These are phyloP conservation scores for Leccinum variicolor DNA, from an alignment of 768 basidiomycete genomes.

Conservation along the genomic window DNA sequence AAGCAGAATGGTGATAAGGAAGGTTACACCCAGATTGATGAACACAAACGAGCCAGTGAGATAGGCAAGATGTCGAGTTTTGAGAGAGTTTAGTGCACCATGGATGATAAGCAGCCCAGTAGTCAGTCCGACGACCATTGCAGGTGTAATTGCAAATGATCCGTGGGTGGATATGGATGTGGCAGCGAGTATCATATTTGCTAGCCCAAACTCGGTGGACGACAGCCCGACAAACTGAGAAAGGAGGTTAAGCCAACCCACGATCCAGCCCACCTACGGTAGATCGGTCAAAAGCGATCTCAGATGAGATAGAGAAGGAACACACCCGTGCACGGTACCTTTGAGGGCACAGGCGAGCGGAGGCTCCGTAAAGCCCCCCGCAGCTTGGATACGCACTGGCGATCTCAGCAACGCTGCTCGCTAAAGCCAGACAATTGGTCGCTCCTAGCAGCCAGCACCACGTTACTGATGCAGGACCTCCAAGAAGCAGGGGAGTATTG, in stretches of 20 bases:
- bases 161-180: constrained; percentile 27
- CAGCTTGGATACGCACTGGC: constrained; percentile 33
- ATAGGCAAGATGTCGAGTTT: constrained; percentile 33
- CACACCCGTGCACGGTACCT: constrained; percentile 60
- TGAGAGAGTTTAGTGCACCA: constrained; percentile 44
- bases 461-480: constrained; percentile 35
- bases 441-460: constrained; percentile 36
- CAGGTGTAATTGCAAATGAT: constrained; percentile 33
- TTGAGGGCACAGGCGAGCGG: constrained; percentile 67
- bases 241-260: constrained; percentile 33
- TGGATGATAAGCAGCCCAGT: constrained; percentile 39
- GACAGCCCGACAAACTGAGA: constrained; percentile 27
- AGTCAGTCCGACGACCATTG: constrained; percentile 41
- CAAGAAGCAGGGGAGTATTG: constrained; percentile 36
- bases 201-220: constrained; percentile 38
- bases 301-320: background rate
- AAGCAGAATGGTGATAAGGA: constrained; percentile 42
- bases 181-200: constrained; percentile 31
- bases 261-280: constrained; percentile 26
- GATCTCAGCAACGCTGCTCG: constrained; percentile 29
- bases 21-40: constrained; percentile 41
- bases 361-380: constrained; percentile 59
- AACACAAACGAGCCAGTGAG: constrained; percentile 39
- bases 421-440: constrained; percentile 27
- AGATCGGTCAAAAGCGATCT: background rate